phyloP scores from a whole-genome alignment of 164 flowering plant genomes.

The Vitis rotundifolia region DNA sequence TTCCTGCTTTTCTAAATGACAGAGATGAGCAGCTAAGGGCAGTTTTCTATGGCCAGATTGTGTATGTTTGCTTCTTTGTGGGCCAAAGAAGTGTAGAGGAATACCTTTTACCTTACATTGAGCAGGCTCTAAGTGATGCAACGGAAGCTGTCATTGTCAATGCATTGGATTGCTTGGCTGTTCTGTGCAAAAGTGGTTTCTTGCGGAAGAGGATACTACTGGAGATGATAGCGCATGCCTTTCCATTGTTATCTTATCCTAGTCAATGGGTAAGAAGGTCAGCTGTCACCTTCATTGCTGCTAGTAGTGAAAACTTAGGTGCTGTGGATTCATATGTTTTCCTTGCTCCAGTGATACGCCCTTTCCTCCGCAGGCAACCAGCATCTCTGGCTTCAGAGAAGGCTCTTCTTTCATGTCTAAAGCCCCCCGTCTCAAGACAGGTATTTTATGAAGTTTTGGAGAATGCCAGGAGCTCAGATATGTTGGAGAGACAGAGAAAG shows the following conservation, averaged over 20 bases:
- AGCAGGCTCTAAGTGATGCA: conserved; percentile 88
- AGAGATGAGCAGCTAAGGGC: conserved; percentile 89
- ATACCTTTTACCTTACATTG: conserved; percentile 95
- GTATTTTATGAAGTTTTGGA: conserved; percentile 70
- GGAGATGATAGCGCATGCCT: conserved; percentile 86
- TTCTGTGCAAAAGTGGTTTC: conserved; percentile 74
- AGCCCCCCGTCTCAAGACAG: conserved; percentile 79
- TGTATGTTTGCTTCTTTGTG: conserved; percentile 92
- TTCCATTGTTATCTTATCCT: conserved; percentile 83
- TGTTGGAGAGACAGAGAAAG: conserved; percentile 96
- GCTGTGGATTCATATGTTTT: conserved; percentile 93
- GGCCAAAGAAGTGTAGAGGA: conserved; percentile 98
- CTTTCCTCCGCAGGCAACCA: conserved; percentile 86
- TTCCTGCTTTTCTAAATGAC: conserved; percentile 96
- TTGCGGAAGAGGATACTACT: conserved; percentile 79
- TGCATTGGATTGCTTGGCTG: conserved; percentile 86
- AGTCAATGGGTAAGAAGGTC: conserved; percentile 95
- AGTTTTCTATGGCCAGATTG: conserved; percentile 80
- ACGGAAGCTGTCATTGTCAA: conserved; percentile 87
- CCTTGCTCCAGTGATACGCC: conserved; percentile 80
- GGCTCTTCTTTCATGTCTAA: conserved; percentile 75
- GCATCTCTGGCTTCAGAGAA: conserved; percentile 82
- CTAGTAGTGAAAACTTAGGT: conserved; percentile 83
- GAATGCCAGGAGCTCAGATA: conserved; percentile 84
- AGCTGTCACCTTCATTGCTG: conserved; percentile 75